phyloP scores from a whole-genome alignment of 345 rosid species.

The Citrus inodora region DNA sequence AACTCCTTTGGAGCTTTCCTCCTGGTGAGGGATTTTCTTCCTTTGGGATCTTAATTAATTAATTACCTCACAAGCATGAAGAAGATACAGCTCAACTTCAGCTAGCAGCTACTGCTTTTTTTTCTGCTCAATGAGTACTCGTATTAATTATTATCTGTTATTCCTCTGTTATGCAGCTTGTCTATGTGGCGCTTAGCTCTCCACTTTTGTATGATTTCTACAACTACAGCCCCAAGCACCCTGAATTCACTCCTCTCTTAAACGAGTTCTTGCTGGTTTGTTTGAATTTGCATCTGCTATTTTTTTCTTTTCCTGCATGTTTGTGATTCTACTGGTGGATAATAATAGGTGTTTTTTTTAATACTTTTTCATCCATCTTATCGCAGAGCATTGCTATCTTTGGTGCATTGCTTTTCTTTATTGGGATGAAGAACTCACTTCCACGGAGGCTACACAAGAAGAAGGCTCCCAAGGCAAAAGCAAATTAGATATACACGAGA shows the following conservation, averaged over 20 bases:
- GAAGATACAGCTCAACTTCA: not conserved
- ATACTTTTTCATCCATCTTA: constrained; percentile 4
- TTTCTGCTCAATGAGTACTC: not conserved
- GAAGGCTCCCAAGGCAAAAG: constrained; percentile 51
- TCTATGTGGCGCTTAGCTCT: constrained; percentile 49
- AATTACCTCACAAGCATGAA: not conserved
- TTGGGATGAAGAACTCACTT: constrained; percentile 80
- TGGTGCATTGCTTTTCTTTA: constrained; percentile 87
- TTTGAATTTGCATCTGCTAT: not conserved
- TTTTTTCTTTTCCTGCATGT: not conserved
- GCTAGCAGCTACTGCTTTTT: not conserved
- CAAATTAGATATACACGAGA: constrained; percentile 32
- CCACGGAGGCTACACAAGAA: constrained; percentile 61
- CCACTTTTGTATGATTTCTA: constrained; percentile 87
- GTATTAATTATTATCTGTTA: not conserved
- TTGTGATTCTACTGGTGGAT: not conserved
- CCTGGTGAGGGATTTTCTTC: constrained; percentile 48
- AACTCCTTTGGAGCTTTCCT: constrained; percentile 68
- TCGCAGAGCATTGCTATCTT: constrained; percentile 71
- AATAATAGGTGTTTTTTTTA: not conserved
- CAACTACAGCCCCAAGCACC: constrained; percentile 51
- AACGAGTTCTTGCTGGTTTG: constrained; percentile 70
- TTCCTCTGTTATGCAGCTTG: constrained; percentile 43
- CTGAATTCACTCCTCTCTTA: constrained; percentile 41
- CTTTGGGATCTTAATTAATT: not conserved